Evolutionary conservation across 352 stramenopile species (phyloP).

Genomic region (Detonula confervacea): DNA sequence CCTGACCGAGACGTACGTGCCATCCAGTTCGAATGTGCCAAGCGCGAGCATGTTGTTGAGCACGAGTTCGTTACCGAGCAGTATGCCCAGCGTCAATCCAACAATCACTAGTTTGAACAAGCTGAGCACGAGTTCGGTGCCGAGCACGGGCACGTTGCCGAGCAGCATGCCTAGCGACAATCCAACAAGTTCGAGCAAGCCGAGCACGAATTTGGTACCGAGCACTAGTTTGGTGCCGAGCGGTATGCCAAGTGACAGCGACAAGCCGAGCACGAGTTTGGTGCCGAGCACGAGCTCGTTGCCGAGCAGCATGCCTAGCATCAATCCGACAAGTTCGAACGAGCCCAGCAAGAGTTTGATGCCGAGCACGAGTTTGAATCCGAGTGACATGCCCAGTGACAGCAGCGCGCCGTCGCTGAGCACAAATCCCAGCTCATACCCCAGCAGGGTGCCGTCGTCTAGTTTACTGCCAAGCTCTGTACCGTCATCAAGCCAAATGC

Average conservation of each 20-base stretch:
- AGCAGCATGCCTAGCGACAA: too few species aligned
- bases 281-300: neutral
- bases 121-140: neutral
- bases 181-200: too few species aligned
- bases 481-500: neutral
- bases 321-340: too few species aligned
- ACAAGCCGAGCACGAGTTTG: neutral
- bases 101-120: too few species aligned
- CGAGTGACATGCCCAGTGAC: neutral
- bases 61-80: neutral
- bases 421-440: neutral
- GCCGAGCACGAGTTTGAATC: neutral
- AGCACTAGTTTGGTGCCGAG: neutral
- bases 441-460: neutral
- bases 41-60: neutral
- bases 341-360: neutral
- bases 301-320: slow-evolving; percentile 1
- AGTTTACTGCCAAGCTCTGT: neutral
- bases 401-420: neutral
- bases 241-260: too few species aligned
- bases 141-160: neutral
- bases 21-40: neutral
- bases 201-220: neutral
- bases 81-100: too few species aligned
- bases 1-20: neutral